Evolutionary conservation across 1,284 basidiomycete genomes (phyloP), one percentile per base, ranked within the genome.

Genomic region (Lignosus rhinocerotis): DNA sequence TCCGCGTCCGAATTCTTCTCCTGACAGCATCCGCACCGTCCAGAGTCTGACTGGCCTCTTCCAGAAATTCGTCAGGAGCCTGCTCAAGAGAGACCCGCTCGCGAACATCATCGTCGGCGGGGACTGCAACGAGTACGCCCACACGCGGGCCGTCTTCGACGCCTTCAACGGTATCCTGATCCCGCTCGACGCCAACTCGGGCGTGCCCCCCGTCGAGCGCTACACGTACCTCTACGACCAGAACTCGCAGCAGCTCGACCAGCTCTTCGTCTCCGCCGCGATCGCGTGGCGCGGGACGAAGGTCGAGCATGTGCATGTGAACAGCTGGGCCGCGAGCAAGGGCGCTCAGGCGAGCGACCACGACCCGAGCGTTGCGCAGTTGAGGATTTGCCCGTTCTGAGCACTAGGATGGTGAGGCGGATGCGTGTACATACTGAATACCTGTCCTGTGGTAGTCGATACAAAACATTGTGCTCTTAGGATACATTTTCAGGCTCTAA

Each of bases 151-250:
- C 16, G 83, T 82, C 34, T 85, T 81, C 67, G 71, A 74, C 42
- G 73, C 83, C 2, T 72, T 86, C 59, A 72, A 70, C 7, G 68
- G 69, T 7, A 63, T 83, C 46, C 66, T 84, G 58, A 69, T 68
- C 25, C 83, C 85, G 51, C 75, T 82, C 45, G 83, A 85, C 68
- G 82, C 78, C 58, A 74, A 77, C 6, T 79, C 81, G 11, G 69
- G 70, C 48, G 73, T 83, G 45, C 73, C 77, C 17, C 69, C 70
- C 3, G 78, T 78, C 19, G 85, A 87, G 69, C 75, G 84, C 48
- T 87, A 87, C 72, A 85, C 79, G 51, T 86, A 85, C 66, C 76
- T 82, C 19, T 87, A 80, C 70, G 82, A 84, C 68, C 80, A 85
- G 70, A 82, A 81, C 69, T 75, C 73, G 19, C 74, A 86, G 69